phyloP scores from a whole-genome alignment of 495 filamentous ascomycete genomes.

The Pseudevernia furfuracea region DNA sequence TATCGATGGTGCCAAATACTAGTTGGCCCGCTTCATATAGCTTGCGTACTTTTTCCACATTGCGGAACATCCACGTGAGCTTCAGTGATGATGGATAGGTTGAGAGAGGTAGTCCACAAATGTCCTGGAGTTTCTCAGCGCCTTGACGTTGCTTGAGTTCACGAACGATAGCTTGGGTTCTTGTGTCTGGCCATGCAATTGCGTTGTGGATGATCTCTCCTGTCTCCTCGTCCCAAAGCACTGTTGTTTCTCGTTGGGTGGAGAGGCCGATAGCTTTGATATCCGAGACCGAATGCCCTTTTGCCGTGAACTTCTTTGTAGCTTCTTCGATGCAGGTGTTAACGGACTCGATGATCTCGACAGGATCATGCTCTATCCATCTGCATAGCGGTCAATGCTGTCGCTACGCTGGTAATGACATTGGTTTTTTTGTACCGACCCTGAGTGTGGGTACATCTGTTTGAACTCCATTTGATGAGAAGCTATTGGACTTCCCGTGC shows the following conservation, averaged over 20 bases:
- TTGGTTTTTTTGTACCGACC: conserved; percentile 51
- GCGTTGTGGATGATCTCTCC: conserved; percentile 84
- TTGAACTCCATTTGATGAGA: conserved; percentile 88
- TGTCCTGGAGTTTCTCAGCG: conserved; percentile 60
- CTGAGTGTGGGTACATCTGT: conserved; percentile 80
- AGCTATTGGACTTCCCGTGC: conserved; percentile 67
- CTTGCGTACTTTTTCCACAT: conserved; percentile 61
- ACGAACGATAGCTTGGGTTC: conserved; percentile 72
- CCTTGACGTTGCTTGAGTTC: conserved; percentile 60
- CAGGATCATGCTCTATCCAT: conserved; percentile 91
- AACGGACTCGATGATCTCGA: conserved; percentile 70
- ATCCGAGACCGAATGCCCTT: conserved; percentile 61
- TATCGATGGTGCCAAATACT: conserved; percentile 89
- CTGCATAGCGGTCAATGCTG: conserved; percentile 37
- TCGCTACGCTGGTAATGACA: conserved; percentile 14
- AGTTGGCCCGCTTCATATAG: conserved; percentile 76
- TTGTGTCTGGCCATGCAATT: conserved; percentile 90
- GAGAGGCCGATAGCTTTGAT: conserved; percentile 89
- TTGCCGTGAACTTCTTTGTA: conserved; percentile 59
- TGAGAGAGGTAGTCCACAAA: conserved; percentile 84
- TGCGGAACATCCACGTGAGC: conserved; percentile 73
- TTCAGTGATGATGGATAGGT: conserved; percentile 93
- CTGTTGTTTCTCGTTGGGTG: conserved; percentile 87
- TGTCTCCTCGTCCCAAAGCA: conserved; percentile 84
- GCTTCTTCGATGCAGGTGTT: conserved; percentile 79